Evolutionary conservation across 2,329 filamentous ascomycete genomes (phyloP), one percentile per base, ranked within the genome.

Genomic region (Fusarium annulatum): DNA sequence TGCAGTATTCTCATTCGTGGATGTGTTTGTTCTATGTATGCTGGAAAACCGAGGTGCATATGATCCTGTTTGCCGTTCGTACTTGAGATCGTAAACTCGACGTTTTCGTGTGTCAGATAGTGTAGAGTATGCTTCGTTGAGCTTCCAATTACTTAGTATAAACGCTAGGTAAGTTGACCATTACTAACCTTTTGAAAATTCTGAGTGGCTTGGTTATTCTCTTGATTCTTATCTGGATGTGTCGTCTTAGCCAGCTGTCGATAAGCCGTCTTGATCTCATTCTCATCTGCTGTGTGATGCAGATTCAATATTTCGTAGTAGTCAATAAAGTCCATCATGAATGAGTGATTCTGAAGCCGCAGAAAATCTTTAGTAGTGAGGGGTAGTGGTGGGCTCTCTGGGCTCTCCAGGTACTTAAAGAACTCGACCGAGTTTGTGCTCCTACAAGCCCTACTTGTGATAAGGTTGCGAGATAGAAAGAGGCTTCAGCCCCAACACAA

Each of bases 171-270:
- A 45, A 30, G 4, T 19, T n/a, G 7, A 8, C 4, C 26, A 15
- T 18, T 7, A 45, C 48, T 19, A 2, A 56, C 61, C 10, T 23
- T 36, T 49, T 67, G 45, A 14, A 64, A 58, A 12, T 57, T 55
- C 1, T 11, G 26, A 19, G 60, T 64, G 16, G 39, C 45, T 15
- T 45, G 12, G 12, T 19, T 14, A 36, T 34, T 16, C 3, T 19
- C 21, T 1, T 18, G 30, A 11, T 67, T 57, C 28, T 63, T 67
- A 33, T 64, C 43, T 15, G 45, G 64, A 14, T 64, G 64, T 28
- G 16, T 62, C 6, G 9, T 39, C 19, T 30, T 43, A 16, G 45
- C 60, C 18, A 64, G 52, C 12, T 41, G 28, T 12, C 45, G 16
- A n/a, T 52, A 67, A 19, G 64, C 49, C 6, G n/a, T 11, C 45